phyloP scores from a whole-genome alignment of 805 yeast genomes.

The Wickerhamomyces mucosus region DNA sequence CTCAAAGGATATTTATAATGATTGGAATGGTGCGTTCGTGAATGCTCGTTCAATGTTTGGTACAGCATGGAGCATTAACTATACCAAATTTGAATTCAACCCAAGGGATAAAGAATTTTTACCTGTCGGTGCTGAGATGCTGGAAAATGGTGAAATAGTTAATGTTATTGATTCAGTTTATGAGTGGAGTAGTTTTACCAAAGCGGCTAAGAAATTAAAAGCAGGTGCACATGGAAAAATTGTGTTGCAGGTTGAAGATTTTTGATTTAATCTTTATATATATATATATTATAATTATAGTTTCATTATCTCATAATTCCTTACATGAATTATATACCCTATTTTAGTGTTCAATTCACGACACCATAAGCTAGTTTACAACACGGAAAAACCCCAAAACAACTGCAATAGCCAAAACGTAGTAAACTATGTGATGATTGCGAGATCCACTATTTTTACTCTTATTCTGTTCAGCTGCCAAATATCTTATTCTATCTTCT shows the following conservation, averaged over 20 bases:
- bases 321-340: no score
- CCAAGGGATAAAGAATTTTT: constrained; percentile 27
- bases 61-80: constrained; percentile 20
- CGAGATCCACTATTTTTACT: neutral
- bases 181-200: constrained; percentile 42
- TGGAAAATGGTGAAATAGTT: constrained; percentile 36
- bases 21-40: constrained; percentile 27
- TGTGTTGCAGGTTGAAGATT: constrained; percentile 36
- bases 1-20: constrained; percentile 24
- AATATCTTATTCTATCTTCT: constrained; percentile 55
- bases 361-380: constrained; percentile 7
- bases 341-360: no score
- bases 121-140: constrained; percentile 31
- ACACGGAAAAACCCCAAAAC: constrained; percentile 16
- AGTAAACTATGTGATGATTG: constrained; percentile 17
- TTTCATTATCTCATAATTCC: neutral
- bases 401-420: constrained; percentile 26
- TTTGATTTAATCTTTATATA: constrained; percentile 15
- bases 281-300: neutral
- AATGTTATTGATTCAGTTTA: constrained; percentile 47
- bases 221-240: constrained; percentile 62
- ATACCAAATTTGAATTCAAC: constrained; percentile 26
- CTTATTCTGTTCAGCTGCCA: constrained; percentile 10
- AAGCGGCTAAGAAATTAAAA: constrained; percentile 45
- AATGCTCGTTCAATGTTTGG: constrained; percentile 27